Base-by-base conservation (phyloP, 345 rosid genomes). In the Draba incana region DNA sequence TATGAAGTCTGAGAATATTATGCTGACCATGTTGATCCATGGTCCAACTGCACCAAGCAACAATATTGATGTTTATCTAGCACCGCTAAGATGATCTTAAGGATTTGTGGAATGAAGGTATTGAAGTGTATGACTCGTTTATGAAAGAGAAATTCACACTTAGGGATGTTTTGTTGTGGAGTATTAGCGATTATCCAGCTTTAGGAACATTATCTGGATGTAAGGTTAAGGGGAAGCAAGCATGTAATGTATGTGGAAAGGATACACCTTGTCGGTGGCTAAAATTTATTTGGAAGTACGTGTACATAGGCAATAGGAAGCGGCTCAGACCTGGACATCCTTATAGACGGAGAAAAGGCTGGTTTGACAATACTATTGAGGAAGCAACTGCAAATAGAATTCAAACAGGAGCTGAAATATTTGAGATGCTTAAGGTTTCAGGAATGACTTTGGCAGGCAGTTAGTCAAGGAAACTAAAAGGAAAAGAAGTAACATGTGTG, bases 101-200 rank as follows among this genome's bases (percentile, higher is more conserved):
- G 27, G 52, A 47, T 47, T 10, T 47, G 2, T 47, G 52, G 11
- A 16, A 47, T 47, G 52, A 47, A 47, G 52, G 52, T 47, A 47
- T 47, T 47, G 25, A 16, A 2, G 54, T 49, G 0, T 49, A 49
- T 23, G 31, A 23, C 13, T 23, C 54, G 0, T 49, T 49, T 23
- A 0, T 5, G 9, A 49, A 49, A n/a, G 54, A 49, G 10, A 3
- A 8, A 3, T 49, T 49, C 14, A 10, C 28, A 49, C 54, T 49
- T 2, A 49, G 3, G 24, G 54, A n/a, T 8, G 3, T 23, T 1
- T 24, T 49, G 54, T 3, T 23, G 13, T 49, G 30, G 54, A 49
- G 8, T 49, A 20, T 20, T 8, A 49, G 30, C 9, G 54, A 49
- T 23, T 49, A 49, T 9, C 31, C 31, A 2, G 6, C 12, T 3